phyloP scores from a whole-genome alignment of 139 green algal species.

The Chlorella sp. region DNA sequence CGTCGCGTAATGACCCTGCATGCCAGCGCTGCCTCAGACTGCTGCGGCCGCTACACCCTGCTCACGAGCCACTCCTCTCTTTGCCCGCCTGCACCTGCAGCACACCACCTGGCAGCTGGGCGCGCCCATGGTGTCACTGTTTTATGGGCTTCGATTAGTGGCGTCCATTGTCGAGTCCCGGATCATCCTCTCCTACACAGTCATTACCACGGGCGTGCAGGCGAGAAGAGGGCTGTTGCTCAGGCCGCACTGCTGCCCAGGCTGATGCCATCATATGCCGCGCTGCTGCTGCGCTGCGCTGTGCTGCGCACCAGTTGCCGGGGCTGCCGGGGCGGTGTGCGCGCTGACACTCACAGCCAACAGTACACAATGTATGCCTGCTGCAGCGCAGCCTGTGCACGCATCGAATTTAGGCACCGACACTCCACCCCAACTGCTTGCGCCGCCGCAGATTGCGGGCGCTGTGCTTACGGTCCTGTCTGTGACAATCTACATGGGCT shows the following conservation, averaged over 20 bases:
- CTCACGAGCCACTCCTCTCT: neutral
- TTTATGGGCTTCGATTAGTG: neutral
- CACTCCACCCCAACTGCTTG: neutral
- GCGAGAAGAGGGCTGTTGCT: neutral
- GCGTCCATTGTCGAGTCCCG: neutral
- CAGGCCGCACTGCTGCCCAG: neutral
- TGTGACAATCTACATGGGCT: neutral
- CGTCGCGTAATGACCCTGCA: too few relatives aligned
- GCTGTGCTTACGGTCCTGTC: neutral
- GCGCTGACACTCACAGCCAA: too few relatives aligned
- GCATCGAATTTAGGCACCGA: too few relatives aligned
- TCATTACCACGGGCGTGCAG: neutral
- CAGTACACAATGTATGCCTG: too few relatives aligned
- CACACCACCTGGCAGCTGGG: conserved; percentile 16
- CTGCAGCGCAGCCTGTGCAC: too few relatives aligned
- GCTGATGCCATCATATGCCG: neutral
- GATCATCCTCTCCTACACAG: conserved; percentile 2
- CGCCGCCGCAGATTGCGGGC: neutral
- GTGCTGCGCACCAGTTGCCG: neutral
- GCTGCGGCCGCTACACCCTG: neutral
- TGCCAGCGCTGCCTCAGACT: neutral
- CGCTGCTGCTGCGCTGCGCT: neutral
- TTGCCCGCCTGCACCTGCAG: neutral
- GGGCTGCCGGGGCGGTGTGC: neutral
- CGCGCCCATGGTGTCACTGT: neutral